A percentile compares a stretch with the other conserved stretches of the same genome.
Conservation (phyloP, 352 stramenopile species). For the Phytophthora chlamydospora region DNA sequence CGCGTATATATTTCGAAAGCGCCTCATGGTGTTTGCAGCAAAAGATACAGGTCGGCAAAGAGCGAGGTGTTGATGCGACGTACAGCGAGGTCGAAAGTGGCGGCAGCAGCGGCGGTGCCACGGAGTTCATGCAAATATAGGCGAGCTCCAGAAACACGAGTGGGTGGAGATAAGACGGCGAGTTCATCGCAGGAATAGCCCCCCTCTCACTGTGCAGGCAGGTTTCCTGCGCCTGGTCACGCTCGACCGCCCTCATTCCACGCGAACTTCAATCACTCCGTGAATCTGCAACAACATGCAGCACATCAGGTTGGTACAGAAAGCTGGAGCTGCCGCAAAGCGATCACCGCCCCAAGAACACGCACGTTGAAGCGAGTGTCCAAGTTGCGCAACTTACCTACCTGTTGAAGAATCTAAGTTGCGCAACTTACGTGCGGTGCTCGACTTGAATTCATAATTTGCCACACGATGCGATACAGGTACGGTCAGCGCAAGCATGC, state of each 20-base stretch:
- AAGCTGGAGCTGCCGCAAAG: no score
- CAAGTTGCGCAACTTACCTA: no score
- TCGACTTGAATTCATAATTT: background rate
- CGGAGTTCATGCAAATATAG: slow-evolving; percentile 14
- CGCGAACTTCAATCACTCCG: no score
- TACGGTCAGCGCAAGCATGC: slow-evolving; percentile 8
- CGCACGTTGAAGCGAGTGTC: no score
- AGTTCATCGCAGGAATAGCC: slow-evolving; percentile 26
- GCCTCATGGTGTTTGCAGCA: slow-evolving; percentile 23
- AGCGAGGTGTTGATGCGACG: background rate
- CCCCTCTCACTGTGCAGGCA: no score
- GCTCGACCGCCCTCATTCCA: no score
- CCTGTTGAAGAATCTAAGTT: no score
- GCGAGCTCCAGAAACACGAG: slow-evolving; percentile 1
- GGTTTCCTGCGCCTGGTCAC: no score
- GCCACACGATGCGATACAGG: slow-evolving; percentile 18
- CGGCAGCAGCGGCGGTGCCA: background rate
- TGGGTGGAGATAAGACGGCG: slow-evolving; percentile 15
- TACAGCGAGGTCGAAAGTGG: slow-evolving; percentile 20
- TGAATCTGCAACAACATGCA: no score
- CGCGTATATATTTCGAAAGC: slow-evolving; percentile 30
- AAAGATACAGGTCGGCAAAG: slow-evolving; percentile 13
- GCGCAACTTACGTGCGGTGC: no score
- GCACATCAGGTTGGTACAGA: no score
- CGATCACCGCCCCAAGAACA: no score